A percentile compares a stretch with the other conserved stretches of the same genome.
Conservation (phyloP, 371 early-diverging fungal species). For the Mortierella sp. region DNA sequence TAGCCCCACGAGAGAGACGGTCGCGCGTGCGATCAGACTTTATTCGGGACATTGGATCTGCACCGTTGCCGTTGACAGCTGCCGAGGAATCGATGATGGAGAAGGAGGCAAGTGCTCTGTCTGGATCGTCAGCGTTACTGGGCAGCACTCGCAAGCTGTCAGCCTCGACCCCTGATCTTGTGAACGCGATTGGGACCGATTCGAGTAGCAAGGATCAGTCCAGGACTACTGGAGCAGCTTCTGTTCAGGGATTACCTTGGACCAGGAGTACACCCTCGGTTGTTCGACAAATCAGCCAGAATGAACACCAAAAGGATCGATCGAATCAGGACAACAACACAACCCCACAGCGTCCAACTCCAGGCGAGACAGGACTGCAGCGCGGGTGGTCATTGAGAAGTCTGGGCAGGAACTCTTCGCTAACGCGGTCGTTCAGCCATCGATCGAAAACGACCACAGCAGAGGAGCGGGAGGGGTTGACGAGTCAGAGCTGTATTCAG, state of each 20-base stretch:
- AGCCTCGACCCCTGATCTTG: not conserved
- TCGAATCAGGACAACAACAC: not conserved
- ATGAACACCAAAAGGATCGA: not conserved
- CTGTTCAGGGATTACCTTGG: not conserved
- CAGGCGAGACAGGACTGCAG: not conserved
- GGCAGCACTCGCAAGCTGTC: not conserved
- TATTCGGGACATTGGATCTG: conserved; percentile 47
- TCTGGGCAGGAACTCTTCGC: conserved; percentile 30
- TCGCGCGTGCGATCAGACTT: conserved; percentile 30
- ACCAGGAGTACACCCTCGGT: not conserved
- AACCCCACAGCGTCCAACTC: not conserved
- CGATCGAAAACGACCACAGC: not conserved
- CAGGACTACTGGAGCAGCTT: not conserved
- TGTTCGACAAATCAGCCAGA: not conserved
- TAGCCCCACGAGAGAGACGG: not conserved
- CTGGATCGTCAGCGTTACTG: not conserved
- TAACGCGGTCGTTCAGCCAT: conserved; percentile 15
- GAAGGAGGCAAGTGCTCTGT: not conserved
- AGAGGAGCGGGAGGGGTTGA: conserved; percentile 36
- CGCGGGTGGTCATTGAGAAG: conserved; percentile 54
- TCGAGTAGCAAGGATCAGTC: not conserved
- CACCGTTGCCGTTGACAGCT: conserved; percentile 10
- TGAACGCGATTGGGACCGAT: not conserved
- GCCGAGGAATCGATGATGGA: conserved; percentile 1
- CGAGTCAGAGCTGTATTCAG: conserved; percentile 10